These are phyloP conservation scores for Mrakia hoshinonis DNA, from an alignment of 768 basidiomycete genomes.

Conservation along the genomic window DNA sequence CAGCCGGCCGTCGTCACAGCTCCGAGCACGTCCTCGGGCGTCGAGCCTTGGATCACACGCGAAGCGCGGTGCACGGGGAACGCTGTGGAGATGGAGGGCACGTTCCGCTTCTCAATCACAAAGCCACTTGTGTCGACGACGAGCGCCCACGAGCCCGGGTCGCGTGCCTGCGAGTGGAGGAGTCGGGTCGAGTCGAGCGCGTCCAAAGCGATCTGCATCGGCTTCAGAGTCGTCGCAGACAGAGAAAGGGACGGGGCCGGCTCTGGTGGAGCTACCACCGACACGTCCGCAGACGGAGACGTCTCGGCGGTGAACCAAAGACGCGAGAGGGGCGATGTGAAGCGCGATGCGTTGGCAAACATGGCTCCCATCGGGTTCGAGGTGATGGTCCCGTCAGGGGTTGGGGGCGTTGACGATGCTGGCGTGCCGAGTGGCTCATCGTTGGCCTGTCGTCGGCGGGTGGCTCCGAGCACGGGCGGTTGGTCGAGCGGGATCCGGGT, in stretches of 20 bases:
- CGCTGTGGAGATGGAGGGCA: conserved; percentile 64
- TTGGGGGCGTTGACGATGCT: conserved; percentile 30
- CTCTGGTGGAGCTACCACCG: background rate
- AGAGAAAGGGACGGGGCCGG: background rate
- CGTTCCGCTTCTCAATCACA: conserved; percentile 64
- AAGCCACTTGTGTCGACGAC: conserved; percentile 60
- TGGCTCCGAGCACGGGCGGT: conserved; percentile 61
- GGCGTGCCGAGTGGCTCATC: conserved; percentile 51
- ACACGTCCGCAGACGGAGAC: background rate
- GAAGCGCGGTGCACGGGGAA: conserved; percentile 79
- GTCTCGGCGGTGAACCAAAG: conserved; percentile 11
- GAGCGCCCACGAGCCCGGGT: conserved; percentile 59
- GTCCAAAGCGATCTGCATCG: conserved; percentile 73
- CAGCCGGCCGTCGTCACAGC: conserved; percentile 62
- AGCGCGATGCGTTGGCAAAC: background rate
- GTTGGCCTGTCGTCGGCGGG: conserved; percentile 54
- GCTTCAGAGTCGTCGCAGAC: conserved; percentile 49
- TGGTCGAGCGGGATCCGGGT: conserved; percentile 84
- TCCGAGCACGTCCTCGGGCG: conserved; percentile 79
- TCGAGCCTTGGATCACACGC: conserved; percentile 85
- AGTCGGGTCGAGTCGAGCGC: conserved; percentile 71
- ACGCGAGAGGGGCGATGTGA: conserved; percentile 18
- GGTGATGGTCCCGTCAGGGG: background rate
- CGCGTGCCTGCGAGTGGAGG: conserved; percentile 53
- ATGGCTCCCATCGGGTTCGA: background rate